Conservation (phyloP, 176 grass and related monocot species). For the Calamus simplicifolius region DNA sequence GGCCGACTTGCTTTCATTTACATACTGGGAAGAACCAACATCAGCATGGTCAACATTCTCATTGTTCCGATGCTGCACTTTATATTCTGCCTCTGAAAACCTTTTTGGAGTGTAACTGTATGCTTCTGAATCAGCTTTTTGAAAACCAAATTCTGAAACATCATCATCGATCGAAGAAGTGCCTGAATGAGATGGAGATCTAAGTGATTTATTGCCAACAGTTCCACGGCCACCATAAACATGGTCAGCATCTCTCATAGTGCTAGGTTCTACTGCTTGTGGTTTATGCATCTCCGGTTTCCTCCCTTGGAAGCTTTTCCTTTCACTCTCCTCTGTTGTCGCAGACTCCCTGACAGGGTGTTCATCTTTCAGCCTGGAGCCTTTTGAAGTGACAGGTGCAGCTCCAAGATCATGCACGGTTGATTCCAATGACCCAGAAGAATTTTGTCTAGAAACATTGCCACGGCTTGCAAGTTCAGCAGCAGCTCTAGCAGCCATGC, state of each 20-base stretch:
- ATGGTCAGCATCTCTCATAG: too few species aligned
- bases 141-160: background rate
- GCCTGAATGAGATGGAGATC: constrained; percentile 14
- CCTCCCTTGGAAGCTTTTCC: background rate
- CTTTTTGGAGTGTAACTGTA: background rate
- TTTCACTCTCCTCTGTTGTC: background rate
- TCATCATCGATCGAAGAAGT: background rate
- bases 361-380: constrained; percentile 1
- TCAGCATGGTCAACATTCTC: background rate
- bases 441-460: background rate
- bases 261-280: background rate
- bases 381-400: background rate
- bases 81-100: background rate
- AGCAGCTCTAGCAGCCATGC: constrained; percentile 12
- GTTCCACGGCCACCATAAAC: too few species aligned
- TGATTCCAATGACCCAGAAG: background rate
- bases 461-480: constrained; percentile 3
- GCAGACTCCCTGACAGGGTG: constrained; percentile 18
- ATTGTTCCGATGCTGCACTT: background rate
- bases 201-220: background rate
- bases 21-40: background rate
- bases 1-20: background rate
- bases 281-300: background rate
- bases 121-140: background rate
- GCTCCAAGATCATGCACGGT: background rate